Evolutionary conservation across 2,329 filamentous ascomycete genomes (phyloP).

Genomic region (Aureobasidium sp.): DNA sequence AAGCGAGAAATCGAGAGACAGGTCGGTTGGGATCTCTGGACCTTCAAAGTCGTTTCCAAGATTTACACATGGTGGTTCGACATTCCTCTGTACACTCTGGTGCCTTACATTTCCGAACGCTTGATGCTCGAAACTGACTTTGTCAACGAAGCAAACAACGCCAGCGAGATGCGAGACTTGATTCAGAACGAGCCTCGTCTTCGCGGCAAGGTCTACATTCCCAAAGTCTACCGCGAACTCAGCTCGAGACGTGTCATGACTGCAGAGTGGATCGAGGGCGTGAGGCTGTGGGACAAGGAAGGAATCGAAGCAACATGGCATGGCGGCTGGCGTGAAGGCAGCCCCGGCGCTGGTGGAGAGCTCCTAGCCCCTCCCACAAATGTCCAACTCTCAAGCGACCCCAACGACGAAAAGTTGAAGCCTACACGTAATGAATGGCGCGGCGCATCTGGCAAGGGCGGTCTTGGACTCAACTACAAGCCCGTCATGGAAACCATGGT

Average conservation of each 20-base stretch:
- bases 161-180: constrained; percentile 71
- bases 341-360: constrained; percentile 66
- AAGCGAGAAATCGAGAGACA: constrained; percentile 90
- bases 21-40: constrained; percentile 91
- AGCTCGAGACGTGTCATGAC: constrained; percentile 80
- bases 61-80: constrained; percentile 86
- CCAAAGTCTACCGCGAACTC: constrained; percentile 73
- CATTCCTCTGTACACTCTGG: constrained; percentile 82
- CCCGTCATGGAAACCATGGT: constrained; percentile 96
- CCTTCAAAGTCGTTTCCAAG: constrained; percentile 78
- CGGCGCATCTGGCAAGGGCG: constrained; percentile 64
- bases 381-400: constrained; percentile 37
- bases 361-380: constrained; percentile 48
- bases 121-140: constrained; percentile 92
- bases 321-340: constrained; percentile 68
- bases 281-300: constrained; percentile 86
- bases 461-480: constrained; percentile 72
- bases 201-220: constrained; percentile 77
- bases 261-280: constrained; percentile 95
- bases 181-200: constrained; percentile 70
- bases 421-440: constrained; percentile 74
- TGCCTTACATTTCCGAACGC: constrained; percentile 91
- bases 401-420: constrained; percentile 59
- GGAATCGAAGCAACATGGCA: constrained; percentile 70
- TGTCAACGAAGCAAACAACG: constrained; percentile 81